Base-by-base conservation (phyloP, 2,329 filamentous ascomycete genomes). In the Ceratocystis variospora region DNA sequence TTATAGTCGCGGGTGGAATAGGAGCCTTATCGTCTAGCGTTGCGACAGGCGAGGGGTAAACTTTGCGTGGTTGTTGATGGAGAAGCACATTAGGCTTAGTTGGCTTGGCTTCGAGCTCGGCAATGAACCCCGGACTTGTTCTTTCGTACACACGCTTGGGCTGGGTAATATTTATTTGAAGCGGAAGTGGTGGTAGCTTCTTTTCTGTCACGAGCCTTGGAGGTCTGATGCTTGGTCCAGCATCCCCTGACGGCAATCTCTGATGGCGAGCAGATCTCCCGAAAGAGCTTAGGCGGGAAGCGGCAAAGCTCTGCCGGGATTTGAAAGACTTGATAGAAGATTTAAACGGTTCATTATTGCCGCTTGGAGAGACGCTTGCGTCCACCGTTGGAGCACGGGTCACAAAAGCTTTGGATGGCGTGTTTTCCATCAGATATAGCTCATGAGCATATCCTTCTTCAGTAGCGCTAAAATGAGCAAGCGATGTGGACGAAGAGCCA, bases 371-470 rank as follows among this genome's bases (percentile, higher is more conserved):
- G 28, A 31, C 28, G 8, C 5, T 33, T 33, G n/a, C 33, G 28
- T 33, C 28, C 10, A 6, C 3, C 5, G 28, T 31, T 33, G 53
- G 17, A n/a, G 28, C 53, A 8, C n/a, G 28, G 8, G 53, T n/a
- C 17, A 61, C 41, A 62, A 67, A 63, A 65, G 69, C 46, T 70
- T 68, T 59, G 69, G 70, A 37, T 68, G 70, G 69, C 67, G 71
- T 19, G 68, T 62, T 44, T 70, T 69, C 15, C 69, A 71, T 48
- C 44, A 53, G 59, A 44, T 50, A 57, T n/a, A 65, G 53, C 33
- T 63, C 64, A 7, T 62, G 59, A 2, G 61, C 64, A 57, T 61
- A 50, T 15, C 59, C 64, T 64, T 66, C 64, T 28, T 41, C 22
- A 6, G 64, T 45, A 33, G 61, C 15, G 22, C 69, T 68, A 48